Evolutionary conservation across 1,139 yeast species (phyloP).

Genomic region (Kodamaea arcana): DNA sequence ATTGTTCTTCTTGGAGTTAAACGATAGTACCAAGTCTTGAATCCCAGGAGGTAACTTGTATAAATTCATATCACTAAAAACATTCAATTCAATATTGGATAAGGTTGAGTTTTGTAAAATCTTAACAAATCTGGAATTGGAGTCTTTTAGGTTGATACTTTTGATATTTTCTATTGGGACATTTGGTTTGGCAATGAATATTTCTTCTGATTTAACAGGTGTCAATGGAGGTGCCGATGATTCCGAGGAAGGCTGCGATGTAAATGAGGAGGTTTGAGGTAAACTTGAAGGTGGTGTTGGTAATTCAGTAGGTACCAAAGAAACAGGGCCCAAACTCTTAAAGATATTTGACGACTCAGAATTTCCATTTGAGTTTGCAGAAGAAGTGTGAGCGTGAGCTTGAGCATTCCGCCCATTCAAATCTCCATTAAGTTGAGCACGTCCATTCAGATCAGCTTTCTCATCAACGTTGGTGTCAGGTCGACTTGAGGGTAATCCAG

Average conservation of each 20-base stretch:
- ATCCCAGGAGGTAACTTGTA: slow-evolving; percentile 66
- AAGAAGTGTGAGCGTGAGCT: too few relatives aligned
- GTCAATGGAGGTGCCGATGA: background rate
- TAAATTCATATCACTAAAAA: slow-evolving; percentile 40
- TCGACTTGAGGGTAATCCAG: slow-evolving; percentile 13
- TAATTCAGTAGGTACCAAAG: background rate
- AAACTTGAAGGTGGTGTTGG: background rate
- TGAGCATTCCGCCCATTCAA: too few relatives aligned
- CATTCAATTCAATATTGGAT: slow-evolving; percentile 28
- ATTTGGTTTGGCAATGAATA: too few relatives aligned
- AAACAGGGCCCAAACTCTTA: background rate
- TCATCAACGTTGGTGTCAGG: background rate
- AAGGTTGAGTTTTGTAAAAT: slow-evolving; percentile 31
- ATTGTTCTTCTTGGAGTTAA: slow-evolving; percentile 38
- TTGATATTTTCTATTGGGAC: slow-evolving; percentile 1
- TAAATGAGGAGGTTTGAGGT: background rate
- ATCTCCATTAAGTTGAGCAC: too few relatives aligned
- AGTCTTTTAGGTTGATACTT: slow-evolving; percentile 6
- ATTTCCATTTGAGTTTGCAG: background rate
- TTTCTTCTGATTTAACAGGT: too few relatives aligned
- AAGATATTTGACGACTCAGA: too few relatives aligned
- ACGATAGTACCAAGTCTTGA: slow-evolving; percentile 58
- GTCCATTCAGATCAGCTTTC: slow-evolving; percentile 11
- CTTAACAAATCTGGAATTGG: slow-evolving; percentile 20
- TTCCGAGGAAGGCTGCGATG: background rate